phyloP scores from a whole-genome alignment of 225 moss, liverwort and hornwort species.

The Anthoceros angustus region DNA sequence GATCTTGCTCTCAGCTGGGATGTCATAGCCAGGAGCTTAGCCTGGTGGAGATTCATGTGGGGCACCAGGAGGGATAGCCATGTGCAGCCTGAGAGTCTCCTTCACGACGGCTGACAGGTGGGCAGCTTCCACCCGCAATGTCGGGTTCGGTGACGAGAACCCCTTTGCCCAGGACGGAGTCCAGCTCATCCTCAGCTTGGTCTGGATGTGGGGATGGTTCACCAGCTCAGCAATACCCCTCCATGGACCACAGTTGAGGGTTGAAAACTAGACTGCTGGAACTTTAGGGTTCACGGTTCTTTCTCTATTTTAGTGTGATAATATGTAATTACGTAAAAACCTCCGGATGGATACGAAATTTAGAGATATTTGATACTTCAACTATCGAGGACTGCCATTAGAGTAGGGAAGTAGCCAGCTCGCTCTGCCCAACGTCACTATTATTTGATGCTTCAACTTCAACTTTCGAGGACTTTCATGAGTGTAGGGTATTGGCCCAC shows the following conservation, averaged over 20 bases:
- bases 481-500: too few relatives aligned
- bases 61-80: constrained; percentile 47
- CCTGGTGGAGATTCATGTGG: constrained; percentile 39
- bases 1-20: constrained; percentile 51
- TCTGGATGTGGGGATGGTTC: constrained; percentile 17
- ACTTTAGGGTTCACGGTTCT: too few relatives aligned
- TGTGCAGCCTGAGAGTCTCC: constrained; percentile 41
- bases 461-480: too few relatives aligned
- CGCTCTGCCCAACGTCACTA: too few relatives aligned
- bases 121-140: constrained; percentile 17
- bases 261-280: too few relatives aligned
- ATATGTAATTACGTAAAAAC: too few relatives aligned
- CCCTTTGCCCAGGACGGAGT: constrained; percentile 15
- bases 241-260: constrained; percentile 26
- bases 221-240: constrained; percentile 22
- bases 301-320: too few relatives aligned
- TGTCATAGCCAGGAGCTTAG: constrained; percentile 38
- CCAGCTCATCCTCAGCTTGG: constrained; percentile 16
- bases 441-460: too few relatives aligned
- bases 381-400: too few relatives aligned
- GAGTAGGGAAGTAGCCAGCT: too few relatives aligned
- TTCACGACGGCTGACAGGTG: constrained; percentile 23
- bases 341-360: too few relatives aligned
- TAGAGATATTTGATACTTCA: too few relatives aligned
- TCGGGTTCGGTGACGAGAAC: constrained; percentile 17